Conservation (phyloP, 768 basidiomycete species). For the Boletus tomentosulus region DNA sequence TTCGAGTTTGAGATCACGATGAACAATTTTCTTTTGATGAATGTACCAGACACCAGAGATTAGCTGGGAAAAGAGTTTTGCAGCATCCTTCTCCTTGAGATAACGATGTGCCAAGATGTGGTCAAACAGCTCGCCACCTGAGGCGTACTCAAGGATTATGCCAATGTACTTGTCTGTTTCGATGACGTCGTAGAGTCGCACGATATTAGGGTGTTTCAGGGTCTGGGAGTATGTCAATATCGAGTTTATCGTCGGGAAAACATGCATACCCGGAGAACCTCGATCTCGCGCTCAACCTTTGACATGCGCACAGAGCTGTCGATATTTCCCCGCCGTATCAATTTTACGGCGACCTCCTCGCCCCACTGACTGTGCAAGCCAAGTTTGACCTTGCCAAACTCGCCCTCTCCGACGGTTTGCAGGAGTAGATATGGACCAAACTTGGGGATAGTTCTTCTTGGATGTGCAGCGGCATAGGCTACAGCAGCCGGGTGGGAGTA, state of each 20-base stretch:
- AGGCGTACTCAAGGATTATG: constrained; percentile 97
- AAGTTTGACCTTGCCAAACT: constrained; percentile 99
- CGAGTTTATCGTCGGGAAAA: constrained; percentile 1
- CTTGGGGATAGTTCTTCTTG: constrained; percentile 81
- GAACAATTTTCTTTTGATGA: constrained; percentile 98
- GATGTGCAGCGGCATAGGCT: constrained; percentile 79
- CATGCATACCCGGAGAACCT: constrained; percentile 79
- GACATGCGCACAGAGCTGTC: constrained; percentile 83
- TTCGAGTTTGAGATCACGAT: constrained; percentile 98
- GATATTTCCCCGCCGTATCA: constrained; percentile 90
- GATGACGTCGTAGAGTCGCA: constrained; percentile 95
- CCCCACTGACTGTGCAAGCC: constrained; percentile 91
- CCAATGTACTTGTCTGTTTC: constrained; percentile 99
- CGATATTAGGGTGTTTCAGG: constrained; percentile 97
- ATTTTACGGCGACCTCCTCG: constrained; percentile 97
- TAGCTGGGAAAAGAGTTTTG: constrained; percentile 95
- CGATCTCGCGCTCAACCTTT: constrained; percentile 97
- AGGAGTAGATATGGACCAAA: constrained; percentile 95
- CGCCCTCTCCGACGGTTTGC: constrained; percentile 96
- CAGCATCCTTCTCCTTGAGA: constrained; percentile 90
- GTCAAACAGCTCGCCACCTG: constrained; percentile 97
- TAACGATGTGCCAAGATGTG: constrained; percentile 98
- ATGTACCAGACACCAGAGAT: constrained; percentile 99
- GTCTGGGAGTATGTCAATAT: constrained; percentile 47
- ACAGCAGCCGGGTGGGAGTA: constrained; percentile 82